Base-by-base conservation (phyloP, 768 basidiomycete species). In the Suillus variegatus region DNA sequence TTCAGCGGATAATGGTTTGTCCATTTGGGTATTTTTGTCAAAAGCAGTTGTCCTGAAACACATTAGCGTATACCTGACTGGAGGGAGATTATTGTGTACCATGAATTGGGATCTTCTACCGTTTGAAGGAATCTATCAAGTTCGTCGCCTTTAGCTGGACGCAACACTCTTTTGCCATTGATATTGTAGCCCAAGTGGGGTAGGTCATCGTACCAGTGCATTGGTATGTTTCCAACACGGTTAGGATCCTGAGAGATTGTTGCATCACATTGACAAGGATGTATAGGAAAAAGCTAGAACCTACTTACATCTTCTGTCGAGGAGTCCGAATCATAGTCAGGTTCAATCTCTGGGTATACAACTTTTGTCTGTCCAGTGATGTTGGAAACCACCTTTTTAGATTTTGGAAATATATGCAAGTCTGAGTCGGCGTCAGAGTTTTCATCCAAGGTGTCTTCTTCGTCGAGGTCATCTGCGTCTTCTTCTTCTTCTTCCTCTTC, bases 121-220 rank as follows among this genome's bases (percentile, higher is more conserved):
- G 95, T 97, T 63, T 90, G 83, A 65, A 99, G 80, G 81, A 99
- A 99, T 77, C 93, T 97, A 82, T 99, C 97, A 61, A 99, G 81
- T 76, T 99, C 97, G 73, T 99, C 97, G 52, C 95, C 95, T 70
- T 90, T 89, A 51, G 95, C 97, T 14, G 97, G 96, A 62, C 95
- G 91, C 68, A 99, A 84, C 57, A 99, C 89, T 75, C 90, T 90
- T 80, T 94, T 97, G 62, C 97, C 97, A 75, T 95, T 87, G 71
- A 99, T 89, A 77, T 95, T 88, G 79, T 99, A 99, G 55, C 97
- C 97, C 74, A 99, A 86, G 78, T 99, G 97, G n/a, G 97, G 97
- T 70, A 99, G 82, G 81, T 99, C 96, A 75, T 99, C 97, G 77
- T 99, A 99, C 95, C 97, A 99, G 73, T 99, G 95, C 85, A 92